A percentile compares a stretch with the other conserved stretches of the same genome.
Conservation (phyloP, 2,329 filamentous ascomycete genomes). For the Emericellopsis cladophorae region DNA sequence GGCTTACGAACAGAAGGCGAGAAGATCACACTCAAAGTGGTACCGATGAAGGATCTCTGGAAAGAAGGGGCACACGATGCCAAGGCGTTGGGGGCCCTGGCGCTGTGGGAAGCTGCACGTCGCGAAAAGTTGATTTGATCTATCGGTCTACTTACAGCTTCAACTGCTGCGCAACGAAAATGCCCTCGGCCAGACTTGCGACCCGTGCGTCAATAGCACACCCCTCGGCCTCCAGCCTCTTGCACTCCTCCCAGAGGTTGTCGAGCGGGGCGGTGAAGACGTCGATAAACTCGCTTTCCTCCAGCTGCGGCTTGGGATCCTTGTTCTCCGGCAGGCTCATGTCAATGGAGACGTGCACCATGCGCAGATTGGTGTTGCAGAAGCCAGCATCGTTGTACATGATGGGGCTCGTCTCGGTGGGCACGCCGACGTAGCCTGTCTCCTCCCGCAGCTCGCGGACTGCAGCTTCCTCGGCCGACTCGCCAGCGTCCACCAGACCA, state of each 20-base stretch:
- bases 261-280: constrained; percentile 57
- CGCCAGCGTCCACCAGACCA: constrained; percentile 48
- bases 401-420: constrained; percentile 44
- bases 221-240: constrained; percentile 53
- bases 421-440: constrained; percentile 49
- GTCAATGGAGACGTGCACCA: constrained; percentile 65
- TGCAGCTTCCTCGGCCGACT: constrained; percentile 48
- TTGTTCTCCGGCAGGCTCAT: constrained; percentile 57
- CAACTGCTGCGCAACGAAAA: constrained; percentile 54
- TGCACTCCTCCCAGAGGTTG: constrained; percentile 53
- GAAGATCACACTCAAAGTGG: constrained; percentile 48
- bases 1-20: constrained; percentile 45
- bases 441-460: constrained; percentile 54
- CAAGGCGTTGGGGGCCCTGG: constrained; percentile 46
- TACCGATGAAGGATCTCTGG: constrained; percentile 44
- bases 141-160: constrained; percentile 21
- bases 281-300: constrained; percentile 76
- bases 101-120: constrained; percentile 43
- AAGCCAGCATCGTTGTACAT: constrained; percentile 58
- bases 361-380: constrained; percentile 53
- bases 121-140: constrained; percentile 27
- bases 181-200: constrained; percentile 65
- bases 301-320: constrained; percentile 54
- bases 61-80: constrained; percentile 42
- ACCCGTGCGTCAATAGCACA: constrained; percentile 72